Conservation (phyloP, 768 basidiomycete genomes). For the Clathrus columnatus region DNA sequence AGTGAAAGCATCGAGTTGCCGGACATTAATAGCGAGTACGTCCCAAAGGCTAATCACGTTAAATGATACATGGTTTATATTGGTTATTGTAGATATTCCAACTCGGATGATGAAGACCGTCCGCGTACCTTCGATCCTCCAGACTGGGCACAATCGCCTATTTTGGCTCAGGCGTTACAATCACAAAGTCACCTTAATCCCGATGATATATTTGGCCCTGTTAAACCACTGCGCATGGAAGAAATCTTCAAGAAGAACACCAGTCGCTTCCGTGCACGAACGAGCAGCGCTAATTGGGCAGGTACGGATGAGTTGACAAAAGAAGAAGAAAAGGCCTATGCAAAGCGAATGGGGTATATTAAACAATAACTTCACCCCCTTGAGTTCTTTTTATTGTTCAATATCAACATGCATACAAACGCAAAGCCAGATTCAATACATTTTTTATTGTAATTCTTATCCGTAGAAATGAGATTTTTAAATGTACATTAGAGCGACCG, state of each 20-base stretch:
- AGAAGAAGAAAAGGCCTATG: slow-evolving; percentile 83
- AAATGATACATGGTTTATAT: too few relatives aligned
- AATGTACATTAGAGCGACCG: too few relatives aligned
- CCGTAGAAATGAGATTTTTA: too few relatives aligned
- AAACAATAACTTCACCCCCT: slow-evolving; percentile 29
- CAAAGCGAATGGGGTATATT: slow-evolving; percentile 74
- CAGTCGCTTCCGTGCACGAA: slow-evolving; percentile 78
- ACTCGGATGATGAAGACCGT: slow-evolving; percentile 86
- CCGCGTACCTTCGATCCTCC: slow-evolving; percentile 66
- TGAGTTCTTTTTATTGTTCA: too few relatives aligned
- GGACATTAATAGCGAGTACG: slow-evolving; percentile 82
- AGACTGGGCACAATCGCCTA: slow-evolving; percentile 88
- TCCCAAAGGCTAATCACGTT: too few relatives aligned
- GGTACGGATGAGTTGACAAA: slow-evolving; percentile 81
- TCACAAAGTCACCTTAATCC: slow-evolving; percentile 83
- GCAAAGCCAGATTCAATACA: too few relatives aligned
- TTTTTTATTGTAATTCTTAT: too few relatives aligned
- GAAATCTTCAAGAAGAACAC: slow-evolving; percentile 79
- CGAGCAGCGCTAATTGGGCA: slow-evolving; percentile 93
- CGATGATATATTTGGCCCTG: slow-evolving; percentile 85
- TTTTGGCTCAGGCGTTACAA: slow-evolving; percentile 68
- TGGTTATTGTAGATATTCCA: slow-evolving; percentile 54
- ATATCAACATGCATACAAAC: too few relatives aligned
- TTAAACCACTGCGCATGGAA: slow-evolving; percentile 83
- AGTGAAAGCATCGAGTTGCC: slow-evolving; percentile 87